phyloP scores from a whole-genome alignment of 192 early-diverging fungal species.

The Podila epicladia region DNA sequence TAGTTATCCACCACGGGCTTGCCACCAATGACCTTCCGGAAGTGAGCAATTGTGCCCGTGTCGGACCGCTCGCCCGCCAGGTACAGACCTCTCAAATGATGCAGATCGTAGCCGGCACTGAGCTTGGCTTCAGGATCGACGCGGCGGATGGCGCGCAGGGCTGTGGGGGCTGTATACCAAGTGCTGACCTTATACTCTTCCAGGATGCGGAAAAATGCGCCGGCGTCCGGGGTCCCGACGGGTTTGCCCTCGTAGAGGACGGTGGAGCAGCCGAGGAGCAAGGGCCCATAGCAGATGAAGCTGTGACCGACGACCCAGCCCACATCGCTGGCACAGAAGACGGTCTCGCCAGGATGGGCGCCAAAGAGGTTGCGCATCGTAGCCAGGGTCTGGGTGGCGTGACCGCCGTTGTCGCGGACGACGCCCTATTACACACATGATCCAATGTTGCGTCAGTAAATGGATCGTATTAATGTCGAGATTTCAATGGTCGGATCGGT shows the following conservation, averaged over 20 bases:
- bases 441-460: background rate
- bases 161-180: conserved; percentile 88
- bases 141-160: conserved; percentile 81
- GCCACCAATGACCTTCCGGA: conserved; percentile 53
- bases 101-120: conserved; percentile 69
- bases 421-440: conserved; percentile 51
- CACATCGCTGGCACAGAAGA: conserved; percentile 87
- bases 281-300: conserved; percentile 84
- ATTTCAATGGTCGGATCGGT: too few relatives aligned
- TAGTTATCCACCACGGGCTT: conserved; percentile 84
- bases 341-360: conserved; percentile 73
- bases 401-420: conserved; percentile 68
- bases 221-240: conserved; percentile 80
- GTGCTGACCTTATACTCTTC: conserved; percentile 79
- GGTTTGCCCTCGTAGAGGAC: conserved; percentile 92
- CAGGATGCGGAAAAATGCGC: conserved; percentile 82
- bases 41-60: conserved; percentile 76
- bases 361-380: conserved; percentile 80
- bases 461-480: too few relatives aligned
- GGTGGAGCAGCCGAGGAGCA: conserved; percentile 79
- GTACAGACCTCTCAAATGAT: conserved; percentile 69
- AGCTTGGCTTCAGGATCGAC: conserved; percentile 76
- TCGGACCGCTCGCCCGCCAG: conserved; percentile 88
- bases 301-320: conserved; percentile 92
- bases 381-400: conserved; percentile 71